Percentiles rank a stretch among this genome's conserved stretches.
phyloP scores from a whole-genome alignment of 768 basidiomycete species.

The Boletus tylopilopsis region DNA sequence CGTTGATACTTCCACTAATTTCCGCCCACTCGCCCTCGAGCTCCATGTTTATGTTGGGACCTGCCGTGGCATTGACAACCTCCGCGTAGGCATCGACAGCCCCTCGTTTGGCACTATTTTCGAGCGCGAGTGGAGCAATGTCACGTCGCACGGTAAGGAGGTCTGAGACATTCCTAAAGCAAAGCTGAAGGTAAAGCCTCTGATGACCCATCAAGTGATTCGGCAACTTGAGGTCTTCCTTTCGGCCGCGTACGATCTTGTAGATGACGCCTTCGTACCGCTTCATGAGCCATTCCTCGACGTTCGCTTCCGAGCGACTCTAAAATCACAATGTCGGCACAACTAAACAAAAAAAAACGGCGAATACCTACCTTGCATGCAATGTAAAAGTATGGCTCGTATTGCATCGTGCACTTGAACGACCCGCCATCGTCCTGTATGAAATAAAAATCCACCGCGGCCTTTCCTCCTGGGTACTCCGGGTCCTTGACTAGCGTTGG shows the following conservation, averaged over 20 bases:
- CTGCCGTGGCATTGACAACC: conserved; percentile 77
- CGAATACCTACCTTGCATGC: conserved; percentile 70
- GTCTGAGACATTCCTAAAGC: conserved; percentile 92
- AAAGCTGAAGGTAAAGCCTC: conserved; percentile 82
- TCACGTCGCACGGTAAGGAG: conserved; percentile 86
- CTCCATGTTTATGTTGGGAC: conserved; percentile 62
- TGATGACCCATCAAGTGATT: conserved; percentile 97
- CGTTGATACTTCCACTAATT: conserved; percentile 37
- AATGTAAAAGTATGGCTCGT: conserved; percentile 94
- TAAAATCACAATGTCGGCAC: conserved; percentile 28
- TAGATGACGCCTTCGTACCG: conserved; percentile 85
- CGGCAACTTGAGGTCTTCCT: conserved; percentile 92
- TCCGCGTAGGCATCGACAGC: conserved; percentile 98
- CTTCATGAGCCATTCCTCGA: conserved; percentile 96
- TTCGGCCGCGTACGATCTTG: conserved; percentile 75
- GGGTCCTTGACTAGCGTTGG: conserved; percentile 90
- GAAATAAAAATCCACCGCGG: conserved; percentile 95
- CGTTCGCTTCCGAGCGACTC: conserved; percentile 80
- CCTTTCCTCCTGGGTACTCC: conserved; percentile 77
- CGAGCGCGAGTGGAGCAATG: conserved; percentile 81
- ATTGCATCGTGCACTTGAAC: conserved; percentile 91
- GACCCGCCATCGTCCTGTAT: conserved; percentile 94
- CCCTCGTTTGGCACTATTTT: conserved; percentile 88
- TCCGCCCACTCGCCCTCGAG: conserved; percentile 63
- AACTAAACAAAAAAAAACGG: conserved; percentile 13